phyloP scores from a whole-genome alignment of 805 yeast species.

The Ogataea dorogensis region DNA sequence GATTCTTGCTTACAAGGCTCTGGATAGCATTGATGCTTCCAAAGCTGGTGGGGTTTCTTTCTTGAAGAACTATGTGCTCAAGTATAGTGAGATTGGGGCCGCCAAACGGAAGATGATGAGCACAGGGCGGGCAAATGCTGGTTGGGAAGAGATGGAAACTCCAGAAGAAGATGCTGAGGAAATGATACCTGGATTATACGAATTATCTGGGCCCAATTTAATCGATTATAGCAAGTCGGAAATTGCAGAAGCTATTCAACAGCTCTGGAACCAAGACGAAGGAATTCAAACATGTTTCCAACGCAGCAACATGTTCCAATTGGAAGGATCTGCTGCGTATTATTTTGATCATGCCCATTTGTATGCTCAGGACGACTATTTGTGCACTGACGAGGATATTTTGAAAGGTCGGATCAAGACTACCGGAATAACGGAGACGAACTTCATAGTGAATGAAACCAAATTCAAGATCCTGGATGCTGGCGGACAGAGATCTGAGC shows the following conservation, averaged over 20 bases:
- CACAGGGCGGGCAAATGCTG: conserved; percentile 49
- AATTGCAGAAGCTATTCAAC: conserved; percentile 67
- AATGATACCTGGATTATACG: conserved; percentile 16
- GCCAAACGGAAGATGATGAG: conserved; percentile 49
- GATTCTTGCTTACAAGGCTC: conserved; percentile 54
- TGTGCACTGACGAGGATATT: conserved; percentile 80
- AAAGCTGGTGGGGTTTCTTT: conserved; percentile 66
- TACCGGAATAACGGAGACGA: conserved; percentile 90
- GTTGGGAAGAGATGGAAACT: conserved; percentile 26
- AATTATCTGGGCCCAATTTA: conserved; percentile 11
- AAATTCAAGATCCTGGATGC: conserved; percentile 85
- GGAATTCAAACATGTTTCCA: conserved; percentile 62
- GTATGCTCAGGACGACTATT: conserved; percentile 62
- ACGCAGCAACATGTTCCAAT: conserved; percentile 73
- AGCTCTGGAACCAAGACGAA: conserved; percentile 66
- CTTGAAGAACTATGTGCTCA: conserved; percentile 60
- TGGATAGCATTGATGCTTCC: conserved; percentile 61
- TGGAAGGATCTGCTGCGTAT: conserved; percentile 79
- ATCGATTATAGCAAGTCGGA: conserved; percentile 37
- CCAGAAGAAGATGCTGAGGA: conserved; percentile 15
- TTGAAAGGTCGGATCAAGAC: conserved; percentile 90
- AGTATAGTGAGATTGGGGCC: conserved; percentile 56
- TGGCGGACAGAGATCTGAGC: conserved; percentile 92
- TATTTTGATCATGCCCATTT: conserved; percentile 72
- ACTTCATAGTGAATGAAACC: conserved; percentile 62